Conservation (phyloP, 768 basidiomycete genomes). For the Thelephora aurantiotincta region DNA sequence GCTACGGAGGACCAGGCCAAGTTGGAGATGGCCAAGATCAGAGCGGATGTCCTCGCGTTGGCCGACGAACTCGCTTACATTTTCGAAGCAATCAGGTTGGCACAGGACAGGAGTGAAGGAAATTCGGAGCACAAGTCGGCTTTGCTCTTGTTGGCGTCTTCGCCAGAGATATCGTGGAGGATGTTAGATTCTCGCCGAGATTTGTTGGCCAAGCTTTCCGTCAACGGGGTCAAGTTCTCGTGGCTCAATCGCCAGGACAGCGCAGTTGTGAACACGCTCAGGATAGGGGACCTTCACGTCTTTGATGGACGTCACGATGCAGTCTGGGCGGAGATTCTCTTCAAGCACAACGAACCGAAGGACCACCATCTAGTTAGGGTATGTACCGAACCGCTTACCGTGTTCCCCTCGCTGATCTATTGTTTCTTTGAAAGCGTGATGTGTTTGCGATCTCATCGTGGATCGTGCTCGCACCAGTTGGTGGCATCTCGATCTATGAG, state of each 20-base stretch:
- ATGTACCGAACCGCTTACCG: slow-evolving; percentile 5
- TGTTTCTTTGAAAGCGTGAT: neutral
- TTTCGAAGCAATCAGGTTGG: slow-evolving; percentile 76
- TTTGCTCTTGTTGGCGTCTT: slow-evolving; percentile 65
- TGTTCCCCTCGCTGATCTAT: neutral
- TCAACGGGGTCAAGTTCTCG: slow-evolving; percentile 62
- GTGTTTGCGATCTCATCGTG: neutral
- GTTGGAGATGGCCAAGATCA: slow-evolving; percentile 48
- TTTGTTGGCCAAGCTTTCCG: slow-evolving; percentile 75
- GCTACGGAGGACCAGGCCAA: slow-evolving; percentile 23
- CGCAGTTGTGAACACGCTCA: slow-evolving; percentile 65
- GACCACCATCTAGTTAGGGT: slow-evolving; percentile 66
- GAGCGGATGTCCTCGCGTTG: slow-evolving; percentile 57
- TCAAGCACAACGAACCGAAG: slow-evolving; percentile 57
- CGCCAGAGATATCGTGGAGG: slow-evolving; percentile 81
- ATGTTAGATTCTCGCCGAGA: slow-evolving; percentile 68
- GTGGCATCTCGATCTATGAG: slow-evolving; percentile 84
- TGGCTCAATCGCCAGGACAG: slow-evolving; percentile 84
- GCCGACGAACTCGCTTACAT: slow-evolving; percentile 71
- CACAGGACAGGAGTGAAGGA: slow-evolving; percentile 60
- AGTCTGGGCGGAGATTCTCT: slow-evolving; percentile 77
- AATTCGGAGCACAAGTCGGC: slow-evolving; percentile 66
- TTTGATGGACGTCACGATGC: slow-evolving; percentile 78
- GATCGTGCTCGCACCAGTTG: neutral
- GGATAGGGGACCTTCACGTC: slow-evolving; percentile 65